A percentile compares a stretch with the other conserved stretches of the same genome.
Evolutionary conservation across 1,139 yeast species (phyloP).

Genomic region (Pichia sp.): DNA sequence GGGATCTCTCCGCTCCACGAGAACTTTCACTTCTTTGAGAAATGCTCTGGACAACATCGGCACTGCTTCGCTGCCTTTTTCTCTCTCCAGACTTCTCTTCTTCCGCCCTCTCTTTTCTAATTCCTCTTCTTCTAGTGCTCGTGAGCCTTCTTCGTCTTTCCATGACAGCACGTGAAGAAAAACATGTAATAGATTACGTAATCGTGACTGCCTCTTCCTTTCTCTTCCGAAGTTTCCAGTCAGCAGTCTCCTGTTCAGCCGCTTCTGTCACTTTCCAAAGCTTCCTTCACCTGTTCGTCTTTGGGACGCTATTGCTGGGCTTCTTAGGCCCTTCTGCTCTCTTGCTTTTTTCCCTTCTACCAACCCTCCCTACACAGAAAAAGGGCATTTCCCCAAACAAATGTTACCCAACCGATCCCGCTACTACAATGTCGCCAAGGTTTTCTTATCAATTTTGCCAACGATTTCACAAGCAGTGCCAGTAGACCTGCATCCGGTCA

Average conservation of each 20-base stretch:
- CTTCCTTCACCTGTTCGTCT: background rate
- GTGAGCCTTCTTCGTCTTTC: background rate
- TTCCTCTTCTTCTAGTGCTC: no score
- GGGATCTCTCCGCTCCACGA: background rate
- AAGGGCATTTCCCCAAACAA: no score
- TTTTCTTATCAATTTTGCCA: constrained; percentile 9
- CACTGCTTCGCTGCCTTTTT: background rate
- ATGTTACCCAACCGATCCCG: constrained; percentile 12
- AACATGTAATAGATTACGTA: background rate
- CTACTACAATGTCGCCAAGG: constrained; percentile 8
- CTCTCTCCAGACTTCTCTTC: background rate
- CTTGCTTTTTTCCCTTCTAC: no score
- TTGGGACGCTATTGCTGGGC: background rate
- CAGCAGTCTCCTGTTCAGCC: background rate
- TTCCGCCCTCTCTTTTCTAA: background rate
- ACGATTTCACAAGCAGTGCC: constrained; percentile 16
- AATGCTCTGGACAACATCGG: background rate
- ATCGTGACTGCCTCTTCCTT: background rate
- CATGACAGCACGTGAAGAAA: background rate
- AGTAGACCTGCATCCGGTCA: constrained; percentile 14
- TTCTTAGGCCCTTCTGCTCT: background rate
- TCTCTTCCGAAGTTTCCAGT: background rate
- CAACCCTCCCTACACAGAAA: no score
- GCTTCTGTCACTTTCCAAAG: background rate
- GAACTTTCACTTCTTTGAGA: background rate